Conservation (phyloP, 1,284 basidiomycete genomes). For the Ganoderma boninense region DNA sequence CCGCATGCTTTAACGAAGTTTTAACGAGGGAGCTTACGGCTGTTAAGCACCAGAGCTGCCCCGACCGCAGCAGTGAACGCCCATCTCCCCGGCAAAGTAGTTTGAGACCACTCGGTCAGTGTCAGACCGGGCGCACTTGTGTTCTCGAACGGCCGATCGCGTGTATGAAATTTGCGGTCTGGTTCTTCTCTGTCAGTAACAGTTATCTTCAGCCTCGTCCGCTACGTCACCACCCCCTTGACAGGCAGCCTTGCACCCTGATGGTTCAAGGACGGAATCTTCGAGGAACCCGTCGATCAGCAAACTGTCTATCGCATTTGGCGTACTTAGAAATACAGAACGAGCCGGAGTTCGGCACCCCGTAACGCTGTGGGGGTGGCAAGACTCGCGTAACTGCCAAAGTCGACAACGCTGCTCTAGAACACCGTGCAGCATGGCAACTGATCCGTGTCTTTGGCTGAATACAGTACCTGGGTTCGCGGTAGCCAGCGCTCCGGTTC, state of each 20-base stretch:
- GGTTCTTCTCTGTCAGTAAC: not conserved
- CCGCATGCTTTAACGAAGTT: not conserved
- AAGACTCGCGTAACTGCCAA: not conserved
- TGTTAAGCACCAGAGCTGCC: not conserved
- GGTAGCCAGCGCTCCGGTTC: not conserved
- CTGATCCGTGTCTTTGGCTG: not conserved
- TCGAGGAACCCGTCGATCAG: not conserved
- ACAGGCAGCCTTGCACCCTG: not conserved
- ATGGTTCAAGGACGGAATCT: not conserved
- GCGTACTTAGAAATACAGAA: not conserved
- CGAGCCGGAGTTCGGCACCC: not conserved
- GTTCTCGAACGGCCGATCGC: not conserved
- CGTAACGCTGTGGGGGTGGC: not conserved
- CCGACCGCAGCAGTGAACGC: conserved; percentile 1
- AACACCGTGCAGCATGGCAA: not conserved
- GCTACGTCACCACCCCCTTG: not conserved
- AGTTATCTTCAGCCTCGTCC: not conserved
- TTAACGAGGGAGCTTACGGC: not conserved
- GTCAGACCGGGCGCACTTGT: not conserved
- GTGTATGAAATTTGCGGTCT: not conserved
- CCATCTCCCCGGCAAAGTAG: not conserved
- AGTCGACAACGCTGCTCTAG: not conserved
- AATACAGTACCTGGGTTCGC: not conserved
- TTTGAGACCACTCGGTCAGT: conserved; percentile 1
- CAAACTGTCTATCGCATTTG: not conserved